A percentile compares a stretch with the other conserved stretches of the same genome.
phyloP scores from a whole-genome alignment of 2,329 filamentous ascomycete genomes.

The Pestalotiopsis sp. region DNA sequence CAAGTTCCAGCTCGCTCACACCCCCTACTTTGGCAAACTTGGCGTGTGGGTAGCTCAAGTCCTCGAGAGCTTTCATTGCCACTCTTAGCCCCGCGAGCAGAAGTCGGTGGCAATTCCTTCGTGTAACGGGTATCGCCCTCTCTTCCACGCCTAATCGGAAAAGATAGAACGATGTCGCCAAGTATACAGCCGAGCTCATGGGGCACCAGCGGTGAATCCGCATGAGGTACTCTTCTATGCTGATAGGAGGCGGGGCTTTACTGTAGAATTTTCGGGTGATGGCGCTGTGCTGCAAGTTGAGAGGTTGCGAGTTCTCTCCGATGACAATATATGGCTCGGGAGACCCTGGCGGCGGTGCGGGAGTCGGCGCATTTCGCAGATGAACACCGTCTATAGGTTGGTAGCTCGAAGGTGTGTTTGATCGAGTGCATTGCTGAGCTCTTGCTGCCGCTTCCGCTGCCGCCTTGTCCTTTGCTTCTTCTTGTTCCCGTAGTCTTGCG shows the following conservation, averaged over 20 bases:
- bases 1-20: slow-evolving; percentile 80
- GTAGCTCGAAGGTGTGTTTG: slow-evolving; percentile 18
- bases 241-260: slow-evolving; percentile 82
- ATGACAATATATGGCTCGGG: slow-evolving; percentile 62
- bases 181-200: slow-evolving; percentile 90
- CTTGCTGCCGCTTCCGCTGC: slow-evolving; percentile 19
- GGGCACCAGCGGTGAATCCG: slow-evolving; percentile 91
- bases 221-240: slow-evolving; percentile 80
- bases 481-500: slow-evolving; percentile 45
- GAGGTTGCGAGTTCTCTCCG: slow-evolving; percentile 71
- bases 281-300: slow-evolving; percentile 79
- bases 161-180: slow-evolving; percentile 87
- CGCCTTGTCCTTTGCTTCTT: slow-evolving; percentile 33
- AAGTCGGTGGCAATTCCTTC: slow-evolving; percentile 83
- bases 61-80: slow-evolving; percentile 94
- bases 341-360: slow-evolving; percentile 29
- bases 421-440: slow-evolving; percentile 28
- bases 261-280: slow-evolving; percentile 94
- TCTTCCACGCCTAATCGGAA: slow-evolving; percentile 79
- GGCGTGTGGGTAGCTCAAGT: slow-evolving; percentile 82
- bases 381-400: slow-evolving; percentile 58
- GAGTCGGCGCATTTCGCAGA: slow-evolving; percentile 41
- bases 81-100: slow-evolving; percentile 83
- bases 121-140: slow-evolving; percentile 77
- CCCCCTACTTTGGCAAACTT: slow-evolving; percentile 88